Evolutionary conservation across 179 eudicot species (phyloP), one percentile per base, ranked within the genome.

Genomic region (Drosera spatulata): DNA sequence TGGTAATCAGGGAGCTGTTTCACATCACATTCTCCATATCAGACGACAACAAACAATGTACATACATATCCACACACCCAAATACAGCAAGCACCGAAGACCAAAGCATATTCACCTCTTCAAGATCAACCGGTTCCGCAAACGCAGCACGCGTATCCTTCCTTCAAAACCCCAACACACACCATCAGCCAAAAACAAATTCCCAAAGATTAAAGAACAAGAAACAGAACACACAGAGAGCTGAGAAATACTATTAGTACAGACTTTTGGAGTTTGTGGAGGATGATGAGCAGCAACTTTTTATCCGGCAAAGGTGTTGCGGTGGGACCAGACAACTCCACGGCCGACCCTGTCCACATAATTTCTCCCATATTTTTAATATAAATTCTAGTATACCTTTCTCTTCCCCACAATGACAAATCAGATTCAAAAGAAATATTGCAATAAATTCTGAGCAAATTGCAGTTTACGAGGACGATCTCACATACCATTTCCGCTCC

Each of bases 221-320:
- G 37, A 53, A 9, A 15, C 45, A 41, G 52, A 57, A 64, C 62
- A 56, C 33, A 42, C 39, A 41, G 53, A 48, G 6, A 10, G 55
- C 46, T 44, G 55, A 50, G 64, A 53, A 33, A 62, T 38, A 48
- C 10, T 8, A 70, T 58, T 48, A 48, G 22, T 2, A 40, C 56
- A 63, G 50, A 91, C 97, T 88, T 88, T 84, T 88, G 97, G 69
- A 88, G 96, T 72, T 85, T 88, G 73, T 91, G 96, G 77, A 91
- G 86, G 56, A 91, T 79, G 81, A 80, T 79, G 5, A 88, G 64
- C 79, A 91, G 77, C 80, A 85, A 77, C 85, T 82, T 88, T 85
- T 80, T 85, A 70, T 91, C 88, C 71, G 96, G 97, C 85, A 91
- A 80, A 73, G 80, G 76, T 47, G 81, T 67, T 0, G 33, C 33